Evolutionary conservation across 2,329 filamentous ascomycete genomes (phyloP).

Genomic region (Diaporthe batatas): DNA sequence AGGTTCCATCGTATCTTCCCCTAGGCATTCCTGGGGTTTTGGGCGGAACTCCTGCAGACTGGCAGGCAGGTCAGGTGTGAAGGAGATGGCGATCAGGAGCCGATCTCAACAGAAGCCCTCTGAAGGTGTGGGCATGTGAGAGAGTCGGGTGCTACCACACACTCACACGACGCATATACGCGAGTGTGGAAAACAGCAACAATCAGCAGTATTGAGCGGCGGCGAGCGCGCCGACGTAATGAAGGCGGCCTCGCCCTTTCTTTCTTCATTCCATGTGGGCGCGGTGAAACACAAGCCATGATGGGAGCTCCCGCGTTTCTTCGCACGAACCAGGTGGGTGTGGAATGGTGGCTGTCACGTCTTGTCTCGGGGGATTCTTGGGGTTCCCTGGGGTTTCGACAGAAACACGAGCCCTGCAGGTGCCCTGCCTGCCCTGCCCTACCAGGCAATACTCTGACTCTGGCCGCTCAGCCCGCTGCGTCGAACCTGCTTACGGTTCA

Average conservation of each 20-base stretch:
- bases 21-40: background rate
- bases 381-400: conserved; percentile 8
- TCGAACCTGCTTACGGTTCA: conserved; percentile 13
- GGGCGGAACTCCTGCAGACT: conserved; percentile 8
- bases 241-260: conserved; percentile 1
- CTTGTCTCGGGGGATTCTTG: conserved; percentile 26
- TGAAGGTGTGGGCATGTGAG: conserved; percentile 1
- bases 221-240: conserved; percentile 8
- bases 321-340: conserved; percentile 17
- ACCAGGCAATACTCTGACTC: conserved; percentile 10
- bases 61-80: conserved; percentile 2
- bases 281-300: conserved; percentile 19
- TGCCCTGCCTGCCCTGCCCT: conserved; percentile 29
- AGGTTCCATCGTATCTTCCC: conserved; percentile 9
- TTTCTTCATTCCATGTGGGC: conserved; percentile 19
- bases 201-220: background rate
- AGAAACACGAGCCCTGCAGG: conserved; percentile 7
- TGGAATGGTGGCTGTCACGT: conserved; percentile 34
- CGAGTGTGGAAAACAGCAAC: background rate
- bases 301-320: conserved; percentile 27
- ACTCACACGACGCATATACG: background rate
- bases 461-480: background rate
- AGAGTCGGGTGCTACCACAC: conserved; percentile 10
- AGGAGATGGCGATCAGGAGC: conserved; percentile 15
- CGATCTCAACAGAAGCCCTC: conserved; percentile 16